Conservation (phyloP, 2,329 filamentous ascomycete genomes). For the Penicillium paneum region DNA sequence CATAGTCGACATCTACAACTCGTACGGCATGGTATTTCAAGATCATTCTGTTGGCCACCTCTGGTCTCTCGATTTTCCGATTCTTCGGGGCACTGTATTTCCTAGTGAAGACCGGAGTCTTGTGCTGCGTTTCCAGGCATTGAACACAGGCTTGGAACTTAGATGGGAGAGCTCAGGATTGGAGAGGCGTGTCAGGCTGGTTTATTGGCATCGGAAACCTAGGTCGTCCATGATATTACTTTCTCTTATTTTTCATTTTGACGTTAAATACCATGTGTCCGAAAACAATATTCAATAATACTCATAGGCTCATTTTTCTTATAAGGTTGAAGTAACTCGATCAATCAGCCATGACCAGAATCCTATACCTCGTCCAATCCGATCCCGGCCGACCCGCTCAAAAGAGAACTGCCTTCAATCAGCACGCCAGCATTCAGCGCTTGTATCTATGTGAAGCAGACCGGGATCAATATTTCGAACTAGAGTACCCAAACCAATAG, state of each 20-base stretch:
- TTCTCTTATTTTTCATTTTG: not conserved
- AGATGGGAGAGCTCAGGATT: not conserved
- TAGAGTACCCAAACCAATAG: not conserved
- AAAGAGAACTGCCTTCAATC: conserved; percentile 15
- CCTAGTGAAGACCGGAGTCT: conserved; percentile 12
- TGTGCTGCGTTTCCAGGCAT: conserved; percentile 13
- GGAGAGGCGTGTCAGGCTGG: not conserved
- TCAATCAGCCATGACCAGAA: conserved; percentile 20
- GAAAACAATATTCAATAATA: not conserved
- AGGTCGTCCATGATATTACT: not conserved
- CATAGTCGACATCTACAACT: not conserved
- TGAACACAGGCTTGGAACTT: not conserved
- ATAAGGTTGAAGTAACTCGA: no score
- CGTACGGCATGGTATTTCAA: conserved; percentile 16
- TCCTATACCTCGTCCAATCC: conserved; percentile 18
- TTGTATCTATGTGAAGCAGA: conserved; percentile 17
- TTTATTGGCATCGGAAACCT: not conserved
- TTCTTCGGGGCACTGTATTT: conserved; percentile 20
- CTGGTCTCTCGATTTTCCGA: conserved; percentile 19
- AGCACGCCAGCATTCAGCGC: conserved; percentile 19
- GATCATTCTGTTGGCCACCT: conserved; percentile 18
- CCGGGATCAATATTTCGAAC: conserved; percentile 17
- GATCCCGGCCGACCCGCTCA: not conserved
- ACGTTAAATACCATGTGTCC: not conserved
- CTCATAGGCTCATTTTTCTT: no score